phyloP scores from a whole-genome alignment of 2,329 filamentous ascomycete genomes.

The Cytospora paraplurivora region DNA sequence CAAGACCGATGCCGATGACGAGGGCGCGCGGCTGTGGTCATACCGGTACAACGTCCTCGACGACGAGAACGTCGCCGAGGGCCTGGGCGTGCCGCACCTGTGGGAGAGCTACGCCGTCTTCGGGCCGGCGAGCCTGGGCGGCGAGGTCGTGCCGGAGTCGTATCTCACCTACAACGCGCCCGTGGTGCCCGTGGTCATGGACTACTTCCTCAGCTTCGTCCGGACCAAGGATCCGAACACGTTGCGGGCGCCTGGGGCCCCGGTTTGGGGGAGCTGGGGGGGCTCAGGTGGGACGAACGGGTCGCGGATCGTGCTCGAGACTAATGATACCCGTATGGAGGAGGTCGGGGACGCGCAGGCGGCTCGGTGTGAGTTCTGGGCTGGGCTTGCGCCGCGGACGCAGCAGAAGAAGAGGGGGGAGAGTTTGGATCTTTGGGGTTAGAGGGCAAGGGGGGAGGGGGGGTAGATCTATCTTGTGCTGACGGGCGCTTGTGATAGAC shows the following conservation, averaged over 20 bases:
- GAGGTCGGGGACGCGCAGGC: slow-evolving; percentile 38
- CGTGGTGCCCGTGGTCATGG: slow-evolving; percentile 50
- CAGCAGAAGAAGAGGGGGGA: slow-evolving; percentile 35
- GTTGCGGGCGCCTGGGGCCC: slow-evolving; percentile 38
- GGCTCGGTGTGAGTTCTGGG: slow-evolving; percentile 47
- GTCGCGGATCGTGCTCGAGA: slow-evolving; percentile 45
- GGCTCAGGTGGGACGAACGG: slow-evolving; percentile 33
- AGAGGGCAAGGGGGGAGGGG: not conserved
- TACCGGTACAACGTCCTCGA: slow-evolving; percentile 55
- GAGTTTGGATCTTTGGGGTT: not conserved
- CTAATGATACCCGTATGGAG: slow-evolving; percentile 46
- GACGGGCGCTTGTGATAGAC: not conserved
- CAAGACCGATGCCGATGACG: slow-evolving; percentile 18
- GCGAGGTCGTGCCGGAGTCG: slow-evolving; percentile 37
- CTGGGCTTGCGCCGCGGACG: slow-evolving; percentile 39
- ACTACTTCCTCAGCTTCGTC: slow-evolving; percentile 55
- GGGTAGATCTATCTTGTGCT: not conserved
- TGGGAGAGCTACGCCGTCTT: slow-evolving; percentile 53
- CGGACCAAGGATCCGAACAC: slow-evolving; percentile 48
- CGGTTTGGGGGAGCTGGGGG: slow-evolving; percentile 47
- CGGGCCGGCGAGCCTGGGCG: slow-evolving; percentile 44
- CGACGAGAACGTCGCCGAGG: slow-evolving; percentile 37
- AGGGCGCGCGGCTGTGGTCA: slow-evolving; percentile 40
- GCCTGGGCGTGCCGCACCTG: slow-evolving; percentile 52
- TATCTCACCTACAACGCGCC: slow-evolving; percentile 49